Evolutionary conservation across 208 protist species (phyloP), one percentile per base, ranked within the genome.

Genomic region (Leishmania major): DNA sequence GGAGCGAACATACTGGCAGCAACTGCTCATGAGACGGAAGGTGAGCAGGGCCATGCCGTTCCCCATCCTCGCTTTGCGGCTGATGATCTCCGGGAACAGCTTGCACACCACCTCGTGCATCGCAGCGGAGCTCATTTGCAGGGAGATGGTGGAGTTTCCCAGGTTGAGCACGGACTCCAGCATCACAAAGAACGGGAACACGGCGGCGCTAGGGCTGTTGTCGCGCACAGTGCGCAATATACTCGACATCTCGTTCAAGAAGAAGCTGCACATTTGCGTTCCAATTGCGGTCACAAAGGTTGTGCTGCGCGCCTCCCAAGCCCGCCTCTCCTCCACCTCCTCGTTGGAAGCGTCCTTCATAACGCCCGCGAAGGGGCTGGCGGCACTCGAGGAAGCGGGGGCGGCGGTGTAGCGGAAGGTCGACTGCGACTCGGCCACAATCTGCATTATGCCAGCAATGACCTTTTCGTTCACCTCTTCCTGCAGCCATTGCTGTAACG

Each of bases 1-100:
- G 47, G 78, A 79, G 72, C 95, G 93, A 47, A 98, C 95, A 78
- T 94, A 86, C 81, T 93, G 88, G 79, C 88, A 97, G 78, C 90
- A 96, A 72, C 88, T 95, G 83, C 93, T 96, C 93, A 98, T 96
- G 73, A 98, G 86, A 76, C 93, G 92, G 79, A 96, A 95, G 15
- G 89, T 92, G 25, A 98, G 86, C 31, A 96, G 84, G 51, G 95
- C 84, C 87, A 98, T 90, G 49, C 93, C 93, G 71, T 81, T 90
- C 73, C 90, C 88, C 93, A 97, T 96, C 17, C 84, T 84, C 19
- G 89, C 89, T 82, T 93, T 92, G 51, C 89, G 79, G 79, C 90
- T 95, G 75, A 96, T 91, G 57, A 97, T 94, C 78, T 95, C 93
- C 2, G 93, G 95, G 79, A 96, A 94, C 19, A 98, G 84, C 78